phyloP scores from a whole-genome alignment of 805 yeast species.

The Monosporozyma unispora region DNA sequence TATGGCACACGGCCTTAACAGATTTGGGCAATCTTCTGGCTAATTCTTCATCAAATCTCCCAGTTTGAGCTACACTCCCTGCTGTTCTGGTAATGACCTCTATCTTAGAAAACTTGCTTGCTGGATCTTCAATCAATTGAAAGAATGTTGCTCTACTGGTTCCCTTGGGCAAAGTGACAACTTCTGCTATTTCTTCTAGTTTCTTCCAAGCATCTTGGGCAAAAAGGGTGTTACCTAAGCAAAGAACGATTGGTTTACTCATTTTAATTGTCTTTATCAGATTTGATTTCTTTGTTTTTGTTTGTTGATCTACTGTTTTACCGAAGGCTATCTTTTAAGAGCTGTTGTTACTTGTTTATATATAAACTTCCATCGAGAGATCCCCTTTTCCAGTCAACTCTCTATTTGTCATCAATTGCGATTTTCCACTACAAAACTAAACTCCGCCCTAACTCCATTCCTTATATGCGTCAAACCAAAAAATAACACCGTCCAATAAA shows the following conservation, averaged over 20 bases:
- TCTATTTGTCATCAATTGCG: not conserved
- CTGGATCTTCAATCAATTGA: constrained; percentile 24
- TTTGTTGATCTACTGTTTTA: not conserved
- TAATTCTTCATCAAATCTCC: constrained; percentile 57
- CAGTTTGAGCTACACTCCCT: constrained; percentile 43
- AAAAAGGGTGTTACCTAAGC: constrained; percentile 51
- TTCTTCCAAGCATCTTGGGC: constrained; percentile 64
- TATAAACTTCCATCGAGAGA: not conserved
- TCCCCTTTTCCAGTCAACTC: not conserved
- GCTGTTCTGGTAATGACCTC: constrained; percentile 44
- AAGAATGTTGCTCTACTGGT: constrained; percentile 33
- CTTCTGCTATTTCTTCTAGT: constrained; percentile 38
- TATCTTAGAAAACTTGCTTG: constrained; percentile 25
- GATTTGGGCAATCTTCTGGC: constrained; percentile 45
- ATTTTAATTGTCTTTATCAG: constrained; percentile 1
- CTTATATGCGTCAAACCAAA: not conserved
- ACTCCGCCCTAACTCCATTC: not conserved
- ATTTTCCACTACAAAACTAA: not conserved
- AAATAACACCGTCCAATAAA: not conserved
- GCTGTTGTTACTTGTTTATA: not conserved
- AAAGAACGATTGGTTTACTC: constrained; percentile 49
- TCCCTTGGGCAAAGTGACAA: constrained; percentile 37
- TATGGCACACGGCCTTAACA: constrained; percentile 46
- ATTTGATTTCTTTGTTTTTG: not conserved
- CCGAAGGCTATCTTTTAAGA: too few species aligned